phyloP scores from a whole-genome alignment of 2,329 filamentous ascomycete species.

The Xylaria arbuscula region DNA sequence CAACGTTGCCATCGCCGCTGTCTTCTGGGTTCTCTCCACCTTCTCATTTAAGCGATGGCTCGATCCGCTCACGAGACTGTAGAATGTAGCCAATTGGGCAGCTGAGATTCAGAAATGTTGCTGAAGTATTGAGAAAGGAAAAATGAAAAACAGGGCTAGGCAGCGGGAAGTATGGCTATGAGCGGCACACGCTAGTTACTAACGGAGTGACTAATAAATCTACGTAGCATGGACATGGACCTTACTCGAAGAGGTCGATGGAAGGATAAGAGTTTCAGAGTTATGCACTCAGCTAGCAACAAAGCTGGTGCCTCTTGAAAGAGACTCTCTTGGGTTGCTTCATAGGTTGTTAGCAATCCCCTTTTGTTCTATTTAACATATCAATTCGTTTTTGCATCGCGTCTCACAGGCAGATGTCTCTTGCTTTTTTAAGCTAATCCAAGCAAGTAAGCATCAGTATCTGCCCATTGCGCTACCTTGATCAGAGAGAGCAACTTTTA shows the following conservation, averaged over 20 bases:
- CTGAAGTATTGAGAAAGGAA: slow-evolving; percentile 9
- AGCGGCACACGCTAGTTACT: slow-evolving; percentile 7
- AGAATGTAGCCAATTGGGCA: slow-evolving; percentile 26
- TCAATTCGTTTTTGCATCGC: not conserved
- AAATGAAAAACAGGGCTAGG: slow-evolving; percentile 2
- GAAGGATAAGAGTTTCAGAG: slow-evolving; percentile 3
- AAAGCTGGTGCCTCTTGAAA: slow-evolving; percentile 14
- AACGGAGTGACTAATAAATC: not conserved
- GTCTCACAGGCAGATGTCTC: not conserved
- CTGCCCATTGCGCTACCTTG: too few relatives aligned
- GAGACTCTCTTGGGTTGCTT: slow-evolving; percentile 11
- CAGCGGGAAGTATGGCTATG: not conserved
- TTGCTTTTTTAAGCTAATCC: not conserved
- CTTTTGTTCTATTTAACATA: not conserved
- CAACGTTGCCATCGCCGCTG: slow-evolving; percentile 19
- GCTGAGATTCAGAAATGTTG: not conserved
- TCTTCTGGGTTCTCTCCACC: slow-evolving; percentile 8
- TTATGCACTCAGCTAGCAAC: slow-evolving; percentile 12
- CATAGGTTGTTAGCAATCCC: not conserved
- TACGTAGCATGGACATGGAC: not conserved
- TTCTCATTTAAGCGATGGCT: slow-evolving; percentile 10
- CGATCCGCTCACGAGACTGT: slow-evolving; percentile 23
- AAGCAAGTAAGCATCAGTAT: not conserved
- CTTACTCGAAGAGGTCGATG: not conserved
- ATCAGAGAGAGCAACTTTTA: too few relatives aligned